Evolutionary conservation across 2,329 filamentous ascomycete genomes (phyloP), one percentile per base, ranked within the genome.

Genomic region (Colletotrichum tabaci): DNA sequence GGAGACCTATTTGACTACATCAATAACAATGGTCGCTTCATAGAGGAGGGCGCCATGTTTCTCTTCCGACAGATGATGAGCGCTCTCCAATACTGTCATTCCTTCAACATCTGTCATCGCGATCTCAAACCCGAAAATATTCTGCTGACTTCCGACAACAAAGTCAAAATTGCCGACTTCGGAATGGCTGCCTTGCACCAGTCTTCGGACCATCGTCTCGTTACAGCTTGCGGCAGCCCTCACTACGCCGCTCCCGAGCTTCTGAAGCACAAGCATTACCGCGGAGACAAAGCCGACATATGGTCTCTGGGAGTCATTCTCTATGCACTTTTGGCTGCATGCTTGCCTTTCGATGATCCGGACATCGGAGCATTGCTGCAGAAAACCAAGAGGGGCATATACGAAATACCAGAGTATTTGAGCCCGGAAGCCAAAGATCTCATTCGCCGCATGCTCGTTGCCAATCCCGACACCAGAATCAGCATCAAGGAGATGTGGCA

Each of bases 121-220:
- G 96, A 99, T 77, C 86, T 99, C 64, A 99, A 99, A 82, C 96
- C 95, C 0, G 96, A 99, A 82, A 99, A 99, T 77, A 98, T 99
- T 56, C 87, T 99, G 21, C 87, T 99, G 61, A 95, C 95, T 68
- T 85, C 86, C 3, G 85, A 92, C 57, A 88, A 92, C 64, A 91
- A 93, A 69, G 91, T 98, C 80, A 99, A 98, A 83, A 91, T 99
- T 76, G 96, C 96, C 62, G 96, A 99, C 81, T 99, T 99, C 81
- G 96, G 96, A 52, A 98, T 99, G 95, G 96, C 96, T 55, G 96
- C 96, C 4, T 86, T 98, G 52, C 90, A 92, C 74, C 96, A 98
- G 80, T 93, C 93, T 4, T 88, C 90, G 30, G 92, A 91, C 10
- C 92, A 94, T 75, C 91, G 92, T 78, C 88, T 99, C 38, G 93